Evolutionary conservation across 2,329 filamentous ascomycete genomes (phyloP).

Genomic region (Seiridium unicorne): DNA sequence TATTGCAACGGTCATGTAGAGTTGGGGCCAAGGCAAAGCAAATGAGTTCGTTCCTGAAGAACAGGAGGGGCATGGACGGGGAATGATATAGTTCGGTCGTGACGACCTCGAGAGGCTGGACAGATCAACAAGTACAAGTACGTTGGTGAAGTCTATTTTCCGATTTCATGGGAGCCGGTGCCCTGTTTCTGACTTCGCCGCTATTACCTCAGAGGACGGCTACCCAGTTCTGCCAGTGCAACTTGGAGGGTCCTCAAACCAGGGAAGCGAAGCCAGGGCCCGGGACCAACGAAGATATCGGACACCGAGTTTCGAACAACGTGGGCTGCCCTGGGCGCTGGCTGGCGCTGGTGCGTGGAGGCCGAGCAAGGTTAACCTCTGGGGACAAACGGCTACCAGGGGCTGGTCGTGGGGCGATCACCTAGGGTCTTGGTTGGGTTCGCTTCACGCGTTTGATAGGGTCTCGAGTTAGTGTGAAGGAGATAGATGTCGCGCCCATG

Average conservation of each 20-base stretch:
- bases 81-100: neutral
- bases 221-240: neutral
- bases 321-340: no score
- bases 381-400: neutral
- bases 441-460: neutral
- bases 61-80: neutral
- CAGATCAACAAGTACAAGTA: neutral
- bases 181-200: constrained; percentile 4
- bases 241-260: neutral
- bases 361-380: neutral
- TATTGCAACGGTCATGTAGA: neutral
- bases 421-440: neutral
- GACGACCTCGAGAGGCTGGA: neutral
- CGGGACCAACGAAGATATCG: neutral
- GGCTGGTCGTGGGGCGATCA: neutral
- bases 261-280: neutral
- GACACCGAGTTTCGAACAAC: neutral
- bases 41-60: neutral
- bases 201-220: constrained; percentile 5
- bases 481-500: neutral
- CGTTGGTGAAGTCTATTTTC: neutral
- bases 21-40: neutral
- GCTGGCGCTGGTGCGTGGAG: neutral
- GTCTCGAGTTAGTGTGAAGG: neutral
- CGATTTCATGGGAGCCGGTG: neutral